Evolutionary conservation across 2,329 filamentous ascomycete genomes (phyloP), one percentile per base, ranked within the genome.

Genomic region (Microdochium bolleyi): DNA sequence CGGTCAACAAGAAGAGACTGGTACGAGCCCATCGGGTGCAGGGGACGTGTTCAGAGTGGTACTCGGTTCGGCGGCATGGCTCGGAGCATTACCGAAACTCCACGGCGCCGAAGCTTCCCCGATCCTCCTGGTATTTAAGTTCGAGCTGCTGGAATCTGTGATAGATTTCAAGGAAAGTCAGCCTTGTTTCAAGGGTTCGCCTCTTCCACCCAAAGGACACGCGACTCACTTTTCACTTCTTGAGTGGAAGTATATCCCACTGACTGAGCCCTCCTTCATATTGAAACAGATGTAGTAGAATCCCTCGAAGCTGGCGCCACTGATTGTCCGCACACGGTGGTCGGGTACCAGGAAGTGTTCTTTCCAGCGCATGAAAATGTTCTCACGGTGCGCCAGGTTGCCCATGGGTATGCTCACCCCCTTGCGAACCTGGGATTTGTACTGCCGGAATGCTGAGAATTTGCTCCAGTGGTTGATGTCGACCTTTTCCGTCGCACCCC

Each of bases 201-300:
- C 22, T 38, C 44, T 24, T 44, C 7, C 30, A 30, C 48, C 50
- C 25, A 22, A 30, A 10, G 19, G 38, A 34, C 24, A 14, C 49
- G 22, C 27, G 21, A 80, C 88, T 73, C 72, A 96, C 89, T 92
- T 96, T 74, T 97, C 92, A 72, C 92, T 97, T 74, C 95, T 96
- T 13, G 89, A 88, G 73, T 99, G 94, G 68, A 96, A 99, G 71
- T 99, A 99, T 54, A 97, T 96, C 19, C 94, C 94, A 64, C 84
- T 92, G 41, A 99, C 88, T 57, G 81, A 85, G 8, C 92, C 94
- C 57, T 85, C 82, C 49, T 90, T 75, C 70, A 97, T 92, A 69
- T 97, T 96, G 74, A 97, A 97, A 73, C 92, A 96, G 60, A 99
- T 97, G 65, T 99, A 99, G 68, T 97, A 99, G 67, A 99, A 99